Percentiles rank a stretch among this genome's conserved stretches.
Conservation (phyloP, 1,284 basidiomycete species). For the Phylloboletellus chloephorus region DNA sequence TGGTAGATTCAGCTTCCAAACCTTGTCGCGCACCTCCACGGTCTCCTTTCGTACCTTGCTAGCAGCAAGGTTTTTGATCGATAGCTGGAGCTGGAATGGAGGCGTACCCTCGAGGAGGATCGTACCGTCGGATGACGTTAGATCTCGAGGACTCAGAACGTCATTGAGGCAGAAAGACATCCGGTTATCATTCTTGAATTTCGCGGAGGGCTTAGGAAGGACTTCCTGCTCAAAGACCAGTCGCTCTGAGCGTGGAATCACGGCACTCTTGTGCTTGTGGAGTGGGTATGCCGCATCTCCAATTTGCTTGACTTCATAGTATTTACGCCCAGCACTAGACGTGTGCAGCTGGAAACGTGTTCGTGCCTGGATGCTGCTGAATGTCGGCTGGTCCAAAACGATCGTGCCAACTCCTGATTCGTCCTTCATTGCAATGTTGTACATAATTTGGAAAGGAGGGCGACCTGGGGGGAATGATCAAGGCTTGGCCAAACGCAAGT, state of each 20-base stretch:
- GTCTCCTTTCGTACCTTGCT: slow-evolving; percentile 57
- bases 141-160: slow-evolving; percentile 49
- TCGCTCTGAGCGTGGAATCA: slow-evolving; percentile 59
- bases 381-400: slow-evolving; percentile 65
- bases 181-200: slow-evolving; percentile 64
- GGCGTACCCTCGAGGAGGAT: slow-evolving; percentile 67
- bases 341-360: slow-evolving; percentile 85
- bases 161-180: slow-evolving; percentile 77
- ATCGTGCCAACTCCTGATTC: slow-evolving; percentile 57
- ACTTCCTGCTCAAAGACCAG: slow-evolving; percentile 83
- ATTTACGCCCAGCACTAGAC: slow-evolving; percentile 72
- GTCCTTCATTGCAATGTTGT: slow-evolving; percentile 64
- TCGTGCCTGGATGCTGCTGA: slow-evolving; percentile 80
- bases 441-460: slow-evolving; percentile 83
- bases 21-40: slow-evolving; percentile 52
- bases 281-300: slow-evolving; percentile 85
- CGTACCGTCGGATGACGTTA: slow-evolving; percentile 51
- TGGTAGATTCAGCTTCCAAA: slow-evolving; percentile 76
- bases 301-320: slow-evolving; percentile 85
- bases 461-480: slow-evolving; percentile 44
- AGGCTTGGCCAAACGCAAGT: not conserved
- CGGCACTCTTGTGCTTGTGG: slow-evolving; percentile 50
- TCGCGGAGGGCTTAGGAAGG: slow-evolving; percentile 68
- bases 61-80: slow-evolving; percentile 69
- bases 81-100: slow-evolving; percentile 79